phyloP scores from a whole-genome alignment of 2,329 filamentous ascomycete genomes.

The Colletotrichum scovillei region DNA sequence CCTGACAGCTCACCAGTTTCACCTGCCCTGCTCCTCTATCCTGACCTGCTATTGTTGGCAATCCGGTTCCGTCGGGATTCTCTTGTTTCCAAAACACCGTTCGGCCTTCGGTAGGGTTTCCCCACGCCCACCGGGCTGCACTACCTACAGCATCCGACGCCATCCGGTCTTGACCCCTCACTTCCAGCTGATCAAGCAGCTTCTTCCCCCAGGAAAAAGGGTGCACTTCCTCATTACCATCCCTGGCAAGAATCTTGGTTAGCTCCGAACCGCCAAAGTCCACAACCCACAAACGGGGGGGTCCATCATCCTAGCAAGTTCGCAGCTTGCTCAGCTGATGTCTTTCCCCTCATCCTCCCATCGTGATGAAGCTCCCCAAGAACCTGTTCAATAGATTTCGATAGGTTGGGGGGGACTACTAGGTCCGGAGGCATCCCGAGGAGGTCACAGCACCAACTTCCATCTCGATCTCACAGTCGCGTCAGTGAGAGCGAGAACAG shows the following conservation, averaged over 20 bases:
- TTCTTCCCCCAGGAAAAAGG: neutral
- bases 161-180: neutral
- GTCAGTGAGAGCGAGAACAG: neutral
- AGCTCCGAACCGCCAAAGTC: neutral
- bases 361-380: neutral
- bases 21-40: neutral
- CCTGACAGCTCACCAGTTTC: neutral
- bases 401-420: neutral
- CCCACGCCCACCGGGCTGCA: no score
- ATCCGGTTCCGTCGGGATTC: neutral
- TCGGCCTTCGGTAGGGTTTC: neutral
- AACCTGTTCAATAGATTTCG: neutral
- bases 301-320: neutral
- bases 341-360: neutral
- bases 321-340: conserved; percentile 5
- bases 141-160: neutral
- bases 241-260: neutral
- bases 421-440: neutral
- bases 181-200: neutral
- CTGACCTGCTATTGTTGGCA: neutral
- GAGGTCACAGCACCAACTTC: conserved; percentile 1
- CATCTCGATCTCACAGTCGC: conserved; percentile 25
- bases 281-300: neutral
- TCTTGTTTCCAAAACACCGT: neutral
- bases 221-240: neutral